Evolutionary conservation across 192 early-diverging fungal species (phyloP).

Genomic region (Pilaira anomala): DNA sequence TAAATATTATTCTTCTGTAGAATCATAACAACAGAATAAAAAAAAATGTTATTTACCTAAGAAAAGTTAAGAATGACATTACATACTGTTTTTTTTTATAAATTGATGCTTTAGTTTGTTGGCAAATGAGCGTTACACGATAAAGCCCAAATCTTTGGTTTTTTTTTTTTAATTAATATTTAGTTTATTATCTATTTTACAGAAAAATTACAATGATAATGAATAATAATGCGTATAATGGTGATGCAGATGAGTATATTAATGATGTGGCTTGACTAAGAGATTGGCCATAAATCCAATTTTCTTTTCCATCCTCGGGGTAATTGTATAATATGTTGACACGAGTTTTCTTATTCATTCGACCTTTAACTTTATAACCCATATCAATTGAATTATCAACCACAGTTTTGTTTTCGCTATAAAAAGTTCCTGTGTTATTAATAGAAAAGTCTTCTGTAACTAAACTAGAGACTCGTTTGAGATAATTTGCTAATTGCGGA

Average conservation of each 20-base stretch:
- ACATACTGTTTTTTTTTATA: too few species aligned
- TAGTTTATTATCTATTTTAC: not conserved
- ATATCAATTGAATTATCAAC: constrained; percentile 24
- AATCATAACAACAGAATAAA: too few species aligned
- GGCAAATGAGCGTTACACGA: too few species aligned
- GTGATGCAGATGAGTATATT: not conserved
- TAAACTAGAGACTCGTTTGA: constrained; percentile 27
- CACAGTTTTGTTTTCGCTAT: constrained; percentile 31
- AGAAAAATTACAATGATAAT: not conserved
- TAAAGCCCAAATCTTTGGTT: too few species aligned
- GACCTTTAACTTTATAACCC: constrained; percentile 15
- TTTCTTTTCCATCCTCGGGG: constrained; percentile 17
- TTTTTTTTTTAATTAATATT: too few species aligned
- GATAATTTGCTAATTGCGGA: constrained; percentile 17
- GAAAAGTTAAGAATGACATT: too few species aligned
- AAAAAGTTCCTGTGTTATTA: constrained; percentile 14
- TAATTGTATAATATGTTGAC: constrained; percentile 29
- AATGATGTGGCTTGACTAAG: constrained; percentile 8
- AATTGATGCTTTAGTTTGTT: too few species aligned
- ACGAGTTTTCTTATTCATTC: not conserved
- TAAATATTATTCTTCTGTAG: too few species aligned
- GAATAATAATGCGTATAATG: not conserved
- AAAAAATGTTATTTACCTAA: too few species aligned
- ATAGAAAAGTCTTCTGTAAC: constrained; percentile 26
- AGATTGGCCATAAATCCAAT: constrained; percentile 24